These are phyloP conservation scores for Xylariaceae sp. DNA, from an alignment of 2,329 filamentous ascomycete species.

Conservation along the genomic window DNA sequence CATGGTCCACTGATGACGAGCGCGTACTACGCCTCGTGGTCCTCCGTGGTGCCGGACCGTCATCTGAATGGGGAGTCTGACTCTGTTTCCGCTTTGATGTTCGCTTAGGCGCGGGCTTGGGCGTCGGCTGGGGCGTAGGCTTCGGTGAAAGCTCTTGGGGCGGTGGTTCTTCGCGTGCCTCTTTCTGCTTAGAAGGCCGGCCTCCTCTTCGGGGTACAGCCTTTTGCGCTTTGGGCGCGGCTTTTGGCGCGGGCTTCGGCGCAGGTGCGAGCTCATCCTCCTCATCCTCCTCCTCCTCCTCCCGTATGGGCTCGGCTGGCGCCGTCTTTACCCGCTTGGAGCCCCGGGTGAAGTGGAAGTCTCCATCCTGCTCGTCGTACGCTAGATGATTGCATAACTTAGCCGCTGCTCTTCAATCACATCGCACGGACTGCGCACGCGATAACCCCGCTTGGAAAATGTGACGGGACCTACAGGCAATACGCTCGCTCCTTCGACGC, in stretches of 20 bases:
- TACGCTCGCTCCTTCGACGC: constrained; percentile 59
- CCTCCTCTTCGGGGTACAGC: constrained; percentile 34
- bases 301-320: constrained; percentile 39
- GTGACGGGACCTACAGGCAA: constrained; percentile 48
- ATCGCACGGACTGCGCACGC: constrained; percentile 3
- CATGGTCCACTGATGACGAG: constrained; percentile 39
- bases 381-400: constrained; percentile 28
- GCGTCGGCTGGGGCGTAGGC: constrained; percentile 22
- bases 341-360: constrained; percentile 68
- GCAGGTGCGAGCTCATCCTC: constrained; percentile 36
- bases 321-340: constrained; percentile 60
- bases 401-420: constrained; percentile 13
- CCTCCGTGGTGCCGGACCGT: constrained; percentile 36
- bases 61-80: constrained; percentile 28
- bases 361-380: constrained; percentile 71
- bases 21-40: constrained; percentile 42
- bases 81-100: constrained; percentile 35
- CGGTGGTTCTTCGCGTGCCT: constrained; percentile 22
- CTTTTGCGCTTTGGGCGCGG: constrained; percentile 17
- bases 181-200: constrained; percentile 39
- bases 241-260: constrained; percentile 24
- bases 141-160: constrained; percentile 11
- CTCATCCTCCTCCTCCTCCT: constrained; percentile 38
- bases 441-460: not conserved
- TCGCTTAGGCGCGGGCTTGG: constrained; percentile 35